A percentile compares a stretch with the other conserved stretches of the same genome.
phyloP scores from a whole-genome alignment of 306 rosid genomes.

The Malus sylvestris region DNA sequence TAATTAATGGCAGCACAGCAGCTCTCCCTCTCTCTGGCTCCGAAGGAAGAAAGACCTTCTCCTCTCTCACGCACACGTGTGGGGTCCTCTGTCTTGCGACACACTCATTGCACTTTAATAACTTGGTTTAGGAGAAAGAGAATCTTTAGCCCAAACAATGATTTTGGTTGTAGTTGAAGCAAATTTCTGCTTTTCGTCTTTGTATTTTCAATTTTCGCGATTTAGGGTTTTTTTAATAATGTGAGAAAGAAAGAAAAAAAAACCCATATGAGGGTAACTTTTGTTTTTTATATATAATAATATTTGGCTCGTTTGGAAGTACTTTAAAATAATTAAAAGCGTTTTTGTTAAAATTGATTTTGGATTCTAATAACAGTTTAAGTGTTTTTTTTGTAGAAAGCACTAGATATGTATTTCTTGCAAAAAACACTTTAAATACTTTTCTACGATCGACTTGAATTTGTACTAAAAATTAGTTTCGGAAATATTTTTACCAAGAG shows the following conservation, averaged over 20 bases:
- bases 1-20: slow-evolving; percentile 40
- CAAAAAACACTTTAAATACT: too few relatives aligned
- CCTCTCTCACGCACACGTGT: slow-evolving; percentile 17
- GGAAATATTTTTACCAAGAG: too few relatives aligned
- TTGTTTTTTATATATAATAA: too few relatives aligned
- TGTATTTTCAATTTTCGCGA: neutral
- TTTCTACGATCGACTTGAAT: too few relatives aligned
- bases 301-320: too few relatives aligned
- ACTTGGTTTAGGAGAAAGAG: slow-evolving; percentile 16
- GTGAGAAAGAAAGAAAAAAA: too few relatives aligned
- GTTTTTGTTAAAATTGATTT: too few relatives aligned
- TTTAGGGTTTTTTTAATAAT: too few relatives aligned
- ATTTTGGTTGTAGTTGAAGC: neutral
- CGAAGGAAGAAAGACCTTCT: neutral
- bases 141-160: neutral
- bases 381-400: rapidly evolving
- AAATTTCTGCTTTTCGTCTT: neutral
- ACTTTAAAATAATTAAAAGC: too few relatives aligned
- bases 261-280: too few relatives aligned
- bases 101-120: slow-evolving; percentile 76
- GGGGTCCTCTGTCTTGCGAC: slow-evolving; percentile 62
- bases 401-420: rapidly evolving
- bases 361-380: too few relatives aligned
- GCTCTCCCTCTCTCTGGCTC: neutral
- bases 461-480: too few relatives aligned